phyloP scores from a whole-genome alignment of 2,329 filamentous ascomycete species.

The Nemania bipapillata region DNA sequence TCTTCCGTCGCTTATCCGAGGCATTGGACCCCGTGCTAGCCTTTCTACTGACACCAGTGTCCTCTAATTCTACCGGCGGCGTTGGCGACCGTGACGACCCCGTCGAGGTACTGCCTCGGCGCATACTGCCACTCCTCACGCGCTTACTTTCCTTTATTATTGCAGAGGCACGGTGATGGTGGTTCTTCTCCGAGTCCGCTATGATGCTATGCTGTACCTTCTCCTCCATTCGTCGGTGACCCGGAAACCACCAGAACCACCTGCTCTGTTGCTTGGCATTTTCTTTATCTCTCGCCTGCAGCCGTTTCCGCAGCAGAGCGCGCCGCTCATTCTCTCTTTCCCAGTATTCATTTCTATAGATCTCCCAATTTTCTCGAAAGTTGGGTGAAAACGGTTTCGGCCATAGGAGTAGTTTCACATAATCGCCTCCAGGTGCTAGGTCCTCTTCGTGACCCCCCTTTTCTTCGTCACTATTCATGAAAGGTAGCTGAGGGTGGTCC shows the following conservation, averaged over 20 bases:
- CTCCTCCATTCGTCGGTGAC: constrained; percentile 66
- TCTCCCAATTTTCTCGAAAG: constrained; percentile 96
- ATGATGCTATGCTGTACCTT: constrained; percentile 37
- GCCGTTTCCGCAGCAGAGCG: constrained; percentile 73
- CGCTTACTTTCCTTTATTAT: constrained; percentile 61
- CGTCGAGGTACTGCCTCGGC: constrained; percentile 62
- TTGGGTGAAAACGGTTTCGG: constrained; percentile 95
- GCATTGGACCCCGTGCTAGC: constrained; percentile 60
- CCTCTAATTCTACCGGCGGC: constrained; percentile 60
- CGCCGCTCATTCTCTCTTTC: constrained; percentile 94
- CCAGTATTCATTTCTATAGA: constrained; percentile 95
- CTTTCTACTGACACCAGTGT: constrained; percentile 54
- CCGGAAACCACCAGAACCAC: constrained; percentile 89
- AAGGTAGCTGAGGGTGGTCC: constrained; percentile 55
- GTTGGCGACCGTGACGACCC: constrained; percentile 64
- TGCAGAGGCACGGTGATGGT: constrained; percentile 56
- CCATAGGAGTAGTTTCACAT: constrained; percentile 87
- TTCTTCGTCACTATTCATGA: constrained; percentile 65
- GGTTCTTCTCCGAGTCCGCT: constrained; percentile 52
- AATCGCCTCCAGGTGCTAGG: constrained; percentile 86
- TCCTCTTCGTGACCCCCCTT: constrained; percentile 84
- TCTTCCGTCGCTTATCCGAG: constrained; percentile 65
- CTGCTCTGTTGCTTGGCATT: constrained; percentile 74
- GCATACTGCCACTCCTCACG: constrained; percentile 63
- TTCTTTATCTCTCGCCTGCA: constrained; percentile 74